These are phyloP conservation scores for Suhomyces sp. DNA, from an alignment of 805 yeast species.

Conservation along the genomic window DNA sequence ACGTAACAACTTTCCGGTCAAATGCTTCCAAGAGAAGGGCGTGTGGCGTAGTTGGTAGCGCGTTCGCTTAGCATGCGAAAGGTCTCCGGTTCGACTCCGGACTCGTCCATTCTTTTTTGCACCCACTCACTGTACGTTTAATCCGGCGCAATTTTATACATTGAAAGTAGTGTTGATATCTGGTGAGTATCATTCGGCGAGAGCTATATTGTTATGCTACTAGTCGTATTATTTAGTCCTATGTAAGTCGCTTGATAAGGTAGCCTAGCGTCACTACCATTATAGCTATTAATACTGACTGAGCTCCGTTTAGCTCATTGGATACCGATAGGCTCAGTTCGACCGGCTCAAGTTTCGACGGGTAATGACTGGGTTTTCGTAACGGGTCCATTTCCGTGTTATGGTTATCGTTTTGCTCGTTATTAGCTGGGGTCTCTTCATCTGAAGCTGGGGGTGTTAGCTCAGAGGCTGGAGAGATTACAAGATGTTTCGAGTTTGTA, in stretches of 20 bases:
- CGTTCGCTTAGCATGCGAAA: slow-evolving; percentile 49
- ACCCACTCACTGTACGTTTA: too few species aligned
- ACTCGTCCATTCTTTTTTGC: slow-evolving; percentile 34
- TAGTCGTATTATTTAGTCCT: background rate
- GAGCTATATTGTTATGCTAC: background rate
- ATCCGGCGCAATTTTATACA: too few species aligned
- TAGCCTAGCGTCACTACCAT: slow-evolving; percentile 7
- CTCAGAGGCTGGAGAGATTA: background rate
- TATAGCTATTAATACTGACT: slow-evolving; percentile 4
- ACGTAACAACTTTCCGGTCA: too few species aligned
- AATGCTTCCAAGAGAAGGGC: too few species aligned
- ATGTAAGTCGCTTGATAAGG: slow-evolving; percentile 2
- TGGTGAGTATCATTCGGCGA: background rate
- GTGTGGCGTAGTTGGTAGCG: slow-evolving; percentile 52
- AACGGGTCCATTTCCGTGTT: background rate
- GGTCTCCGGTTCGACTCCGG: slow-evolving; percentile 48
- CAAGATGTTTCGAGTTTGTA: background rate
- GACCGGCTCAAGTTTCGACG: background rate
- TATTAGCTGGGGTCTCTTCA: background rate
- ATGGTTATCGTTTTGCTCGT: background rate
- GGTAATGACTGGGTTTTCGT: background rate
- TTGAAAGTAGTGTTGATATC: too few species aligned
- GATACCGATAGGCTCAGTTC: slow-evolving; percentile 3
- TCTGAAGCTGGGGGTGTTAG: slow-evolving; percentile 5
- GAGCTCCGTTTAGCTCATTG: slow-evolving; percentile 3